phyloP scores from a whole-genome alignment of 1,284 basidiomycete species.

The Tilletia caries region DNA sequence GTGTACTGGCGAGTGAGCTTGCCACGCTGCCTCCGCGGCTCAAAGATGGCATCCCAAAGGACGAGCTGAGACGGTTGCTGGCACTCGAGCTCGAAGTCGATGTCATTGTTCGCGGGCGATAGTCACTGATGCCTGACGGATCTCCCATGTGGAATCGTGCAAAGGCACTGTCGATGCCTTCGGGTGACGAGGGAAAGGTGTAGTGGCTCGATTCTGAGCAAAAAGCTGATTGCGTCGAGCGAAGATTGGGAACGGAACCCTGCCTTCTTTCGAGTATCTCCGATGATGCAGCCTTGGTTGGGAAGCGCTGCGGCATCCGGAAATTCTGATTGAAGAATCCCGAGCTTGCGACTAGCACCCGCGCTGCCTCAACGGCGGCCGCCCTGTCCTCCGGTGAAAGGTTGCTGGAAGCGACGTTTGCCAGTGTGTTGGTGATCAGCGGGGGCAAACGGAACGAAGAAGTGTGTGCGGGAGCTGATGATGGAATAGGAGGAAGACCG shows the following conservation, averaged over 20 bases:
- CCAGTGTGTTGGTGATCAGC: constrained; percentile 9
- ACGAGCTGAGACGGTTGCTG: not conserved
- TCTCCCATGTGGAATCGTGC: not conserved
- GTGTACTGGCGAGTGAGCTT: constrained; percentile 1
- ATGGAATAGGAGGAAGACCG: constrained; percentile 2
- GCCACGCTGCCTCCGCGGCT: not conserved
- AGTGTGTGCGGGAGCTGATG: not conserved
- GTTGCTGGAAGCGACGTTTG: not conserved
- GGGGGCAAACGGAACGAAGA: not conserved
- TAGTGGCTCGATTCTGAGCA: not conserved
- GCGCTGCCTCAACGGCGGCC: not conserved
- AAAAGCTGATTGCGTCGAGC: not conserved
- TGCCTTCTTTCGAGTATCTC: not conserved
- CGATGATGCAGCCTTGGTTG: not conserved
- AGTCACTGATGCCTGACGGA: not conserved
- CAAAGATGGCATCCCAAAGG: not conserved
- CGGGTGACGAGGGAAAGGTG: not conserved
- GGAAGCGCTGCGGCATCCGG: not conserved
- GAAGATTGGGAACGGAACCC: constrained; percentile 8
- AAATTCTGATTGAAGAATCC: not conserved
- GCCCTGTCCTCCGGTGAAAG: not conserved
- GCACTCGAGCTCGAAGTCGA: not conserved
- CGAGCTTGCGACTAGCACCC: not conserved
- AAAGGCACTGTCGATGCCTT: not conserved
- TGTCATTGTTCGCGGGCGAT: not conserved